These are phyloP conservation scores for Cornus controversa DNA, from an alignment of 148 eudicot species.

Conservation along the genomic window DNA sequence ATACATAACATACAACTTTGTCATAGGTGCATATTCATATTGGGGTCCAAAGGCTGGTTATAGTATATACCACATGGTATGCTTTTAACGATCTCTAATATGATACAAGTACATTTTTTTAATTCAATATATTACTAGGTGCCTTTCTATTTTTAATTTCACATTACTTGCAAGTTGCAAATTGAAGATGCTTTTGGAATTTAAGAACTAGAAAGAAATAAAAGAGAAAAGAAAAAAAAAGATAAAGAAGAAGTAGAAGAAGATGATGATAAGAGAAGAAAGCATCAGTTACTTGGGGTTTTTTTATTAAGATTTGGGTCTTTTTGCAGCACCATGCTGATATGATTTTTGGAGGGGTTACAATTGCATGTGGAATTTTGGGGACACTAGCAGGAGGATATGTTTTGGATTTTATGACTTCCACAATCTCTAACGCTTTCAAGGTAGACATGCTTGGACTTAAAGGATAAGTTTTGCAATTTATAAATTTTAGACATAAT, in stretches of 20 bases:
- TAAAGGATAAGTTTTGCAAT: not conserved
- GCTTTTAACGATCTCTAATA: constrained; percentile 1
- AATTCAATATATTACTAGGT: not conserved
- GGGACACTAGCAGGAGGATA: constrained; percentile 89
- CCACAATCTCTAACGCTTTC: constrained; percentile 87
- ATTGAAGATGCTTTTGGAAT: not conserved
- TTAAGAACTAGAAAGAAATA: no score
- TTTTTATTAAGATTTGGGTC: constrained; percentile 3
- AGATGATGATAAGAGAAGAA: not conserved
- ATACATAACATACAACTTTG: constrained; percentile 88
- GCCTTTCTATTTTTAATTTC: not conserved
- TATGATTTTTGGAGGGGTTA: constrained; percentile 78
- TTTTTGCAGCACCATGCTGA: constrained; percentile 70
- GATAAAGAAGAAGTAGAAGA: not conserved
- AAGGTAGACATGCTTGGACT: constrained; percentile 45
- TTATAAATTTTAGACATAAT: not conserved
- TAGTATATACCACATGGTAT: constrained; percentile 87
- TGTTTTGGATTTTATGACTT: constrained; percentile 63
- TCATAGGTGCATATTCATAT: constrained; percentile 96
- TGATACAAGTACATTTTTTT: not conserved
- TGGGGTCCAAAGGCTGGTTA: constrained; percentile 99
- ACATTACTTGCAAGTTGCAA: not conserved
- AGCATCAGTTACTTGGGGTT: not conserved
- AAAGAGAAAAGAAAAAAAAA: not conserved
- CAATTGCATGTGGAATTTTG: constrained; percentile 73